A percentile compares a stretch with the other conserved stretches of the same genome.
Evolutionary conservation across 495 filamentous ascomycete species (phyloP).

Genomic region (Neurospora sp.): DNA sequence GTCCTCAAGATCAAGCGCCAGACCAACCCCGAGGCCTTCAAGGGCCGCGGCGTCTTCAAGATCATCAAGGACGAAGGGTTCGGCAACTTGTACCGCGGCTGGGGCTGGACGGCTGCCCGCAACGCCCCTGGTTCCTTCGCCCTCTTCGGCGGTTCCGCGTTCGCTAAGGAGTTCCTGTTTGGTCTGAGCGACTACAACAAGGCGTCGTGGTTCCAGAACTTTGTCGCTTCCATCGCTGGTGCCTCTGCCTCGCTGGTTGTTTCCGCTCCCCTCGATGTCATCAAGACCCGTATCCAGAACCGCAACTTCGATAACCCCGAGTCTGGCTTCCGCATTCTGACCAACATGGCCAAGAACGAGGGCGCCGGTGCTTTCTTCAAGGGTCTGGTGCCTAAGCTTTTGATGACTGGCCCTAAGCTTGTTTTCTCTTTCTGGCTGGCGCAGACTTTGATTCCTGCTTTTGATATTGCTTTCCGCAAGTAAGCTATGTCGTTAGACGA

Average conservation of each 20-base stretch:
- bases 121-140: slow-evolving; percentile 97
- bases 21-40: slow-evolving; percentile 97
- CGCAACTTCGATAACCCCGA: slow-evolving; percentile 97
- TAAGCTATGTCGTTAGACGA: not conserved
- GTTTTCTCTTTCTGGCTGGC: slow-evolving; percentile 99
- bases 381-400: slow-evolving; percentile 86
- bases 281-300: slow-evolving; percentile 99
- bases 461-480: slow-evolving; percentile 27
- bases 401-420: slow-evolving; percentile 98
- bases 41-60: slow-evolving; percentile 79
- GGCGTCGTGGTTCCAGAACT: slow-evolving; percentile 93
- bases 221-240: slow-evolving; percentile 89
- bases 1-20: slow-evolving; percentile 99
- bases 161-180: slow-evolving; percentile 93
- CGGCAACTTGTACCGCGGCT: slow-evolving; percentile 79
- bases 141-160: slow-evolving; percentile 96
- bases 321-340: slow-evolving; percentile 76
- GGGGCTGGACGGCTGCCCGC: slow-evolving; percentile 94
- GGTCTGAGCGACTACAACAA: slow-evolving; percentile 83
- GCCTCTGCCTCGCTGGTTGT: slow-evolving; percentile 87
- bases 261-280: slow-evolving; percentile 91
- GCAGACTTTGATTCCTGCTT: slow-evolving; percentile 72
- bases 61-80: slow-evolving; percentile 93
- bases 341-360: slow-evolving; percentile 86
- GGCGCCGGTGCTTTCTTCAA: slow-evolving; percentile 89